phyloP scores from a whole-genome alignment of 495 filamentous ascomycete genomes.

The Xylaria venustula region DNA sequence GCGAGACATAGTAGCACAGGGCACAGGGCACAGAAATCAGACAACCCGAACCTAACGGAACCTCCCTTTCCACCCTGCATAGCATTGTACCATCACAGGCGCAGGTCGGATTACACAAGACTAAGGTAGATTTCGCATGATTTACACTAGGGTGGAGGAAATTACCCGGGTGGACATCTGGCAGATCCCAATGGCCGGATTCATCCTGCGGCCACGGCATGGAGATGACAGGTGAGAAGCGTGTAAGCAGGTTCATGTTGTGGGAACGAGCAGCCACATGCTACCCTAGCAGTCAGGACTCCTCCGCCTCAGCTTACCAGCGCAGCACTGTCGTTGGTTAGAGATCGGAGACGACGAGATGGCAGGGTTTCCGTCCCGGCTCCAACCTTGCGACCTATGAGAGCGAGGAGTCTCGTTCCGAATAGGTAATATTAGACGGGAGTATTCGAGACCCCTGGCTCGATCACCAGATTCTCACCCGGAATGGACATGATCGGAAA shows the following conservation, averaged over 20 bases:
- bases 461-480: background rate
- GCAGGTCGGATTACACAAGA: slow-evolving; percentile 9
- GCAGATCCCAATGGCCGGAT: background rate
- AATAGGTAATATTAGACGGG: slow-evolving; percentile 10
- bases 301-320: background rate
- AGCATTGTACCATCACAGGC: background rate
- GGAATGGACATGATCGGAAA: background rate
- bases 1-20: background rate
- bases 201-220: background rate
- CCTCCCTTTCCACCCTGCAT: too few relatives aligned
- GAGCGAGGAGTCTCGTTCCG: background rate
- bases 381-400: slow-evolving; percentile 3
- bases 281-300: background rate
- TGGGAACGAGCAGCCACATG: background rate
- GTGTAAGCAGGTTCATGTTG: too few relatives aligned
- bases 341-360: too few relatives aligned
- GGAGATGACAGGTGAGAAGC: background rate
- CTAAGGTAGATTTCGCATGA: background rate
- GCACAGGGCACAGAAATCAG: background rate
- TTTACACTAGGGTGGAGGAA: background rate
- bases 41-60: background rate
- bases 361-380: background rate
- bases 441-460: background rate
- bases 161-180: slow-evolving; percentile 7
- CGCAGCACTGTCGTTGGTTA: background rate